Evolutionary conservation across 441 rosid genomes (phyloP).

Genomic region (Raphanus hybrid): DNA sequence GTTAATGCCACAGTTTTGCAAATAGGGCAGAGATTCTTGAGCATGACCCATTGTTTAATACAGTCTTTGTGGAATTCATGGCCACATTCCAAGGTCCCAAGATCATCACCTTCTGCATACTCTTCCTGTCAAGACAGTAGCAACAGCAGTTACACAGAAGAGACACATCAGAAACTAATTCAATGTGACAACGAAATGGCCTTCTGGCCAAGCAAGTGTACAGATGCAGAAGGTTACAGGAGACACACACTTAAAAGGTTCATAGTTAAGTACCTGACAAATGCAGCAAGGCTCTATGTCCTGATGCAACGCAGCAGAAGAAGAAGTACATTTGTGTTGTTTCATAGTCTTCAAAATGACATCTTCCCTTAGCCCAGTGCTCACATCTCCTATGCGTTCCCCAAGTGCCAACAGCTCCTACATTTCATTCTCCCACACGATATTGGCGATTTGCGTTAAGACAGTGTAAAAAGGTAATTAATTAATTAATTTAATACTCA

Average conservation of each 20-base stretch:
- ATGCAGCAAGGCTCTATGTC: constrained; percentile 82
- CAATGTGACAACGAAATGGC: not conserved
- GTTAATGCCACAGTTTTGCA: constrained; percentile 79
- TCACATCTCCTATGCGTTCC: constrained; percentile 87
- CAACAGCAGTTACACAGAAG: not conserved
- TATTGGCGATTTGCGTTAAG: not conserved
- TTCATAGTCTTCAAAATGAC: constrained; percentile 63
- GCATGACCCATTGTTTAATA: constrained; percentile 85
- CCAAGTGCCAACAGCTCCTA: constrained; percentile 88
- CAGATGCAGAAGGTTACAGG: not conserved
- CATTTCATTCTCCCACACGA: constrained; percentile 16
- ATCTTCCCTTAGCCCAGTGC: constrained; percentile 76
- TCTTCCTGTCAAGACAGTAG: constrained; percentile 58
- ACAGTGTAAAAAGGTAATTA: not conserved
- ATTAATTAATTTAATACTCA: constrained; percentile 32
- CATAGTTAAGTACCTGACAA: constrained; percentile 72
- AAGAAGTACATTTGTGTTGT: constrained; percentile 48
- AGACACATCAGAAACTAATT: not conserved
- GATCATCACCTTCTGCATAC: constrained; percentile 65
- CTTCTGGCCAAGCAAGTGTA: not conserved
- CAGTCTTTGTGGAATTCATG: constrained; percentile 80
- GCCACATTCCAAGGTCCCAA: constrained; percentile 82
- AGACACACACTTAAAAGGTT: not conserved
- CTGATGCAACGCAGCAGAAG: constrained; percentile 37
- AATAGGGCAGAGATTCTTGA: constrained; percentile 84